Base-by-base conservation (phyloP, 148 eudicot genomes). In the Fagopyrum homotropicum region DNA sequence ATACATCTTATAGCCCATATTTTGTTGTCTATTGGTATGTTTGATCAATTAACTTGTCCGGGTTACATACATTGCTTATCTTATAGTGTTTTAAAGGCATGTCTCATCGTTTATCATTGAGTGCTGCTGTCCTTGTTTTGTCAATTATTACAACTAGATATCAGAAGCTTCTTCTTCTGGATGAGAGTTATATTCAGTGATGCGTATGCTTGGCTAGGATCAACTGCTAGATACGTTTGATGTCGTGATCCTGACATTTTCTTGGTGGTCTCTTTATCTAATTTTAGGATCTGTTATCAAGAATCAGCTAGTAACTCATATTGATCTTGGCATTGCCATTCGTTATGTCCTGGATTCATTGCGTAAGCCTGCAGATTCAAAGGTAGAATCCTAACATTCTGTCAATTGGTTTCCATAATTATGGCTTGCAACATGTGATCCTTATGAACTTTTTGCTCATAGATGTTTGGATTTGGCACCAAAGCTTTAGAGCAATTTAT, bases 401-500 rank as follows among this genome's bases (percentile, higher is more conserved):
- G 40, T 35, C 40, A 35, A 35, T 35, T 35, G 40, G 40, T 35
- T 35, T 35, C 40, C 40, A 35, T 35, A 35, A 35, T 35, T 35
- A 35, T 35, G 40, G 3, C 40, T 35, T 35, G 40, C 40, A 35
- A 35, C 40, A 35, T 35, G 40, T 35, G 40, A 35, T 35, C 40
- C 40, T 35, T 35, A 35, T 35, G 40, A 35, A 35, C 76, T 81
- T 69, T 77, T 49, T 77, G 74, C 77, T 35, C 40, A 35, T 45
- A 94, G 98, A 91, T 91, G 95, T 94, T 94, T 84, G 82, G 85
- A 43, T 92, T 94, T 85, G 97, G 98, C 78, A 87, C 89, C 49
- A 90, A 77, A 75, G 98, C 98, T 35, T 78, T 94, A 79, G 96
- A 94, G 74, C 93, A 91, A 81, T 94, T 94, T 82, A 82, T 87